Conservation (phyloP, 169 alveolate species). For the Eimeria necatrix region DNA sequence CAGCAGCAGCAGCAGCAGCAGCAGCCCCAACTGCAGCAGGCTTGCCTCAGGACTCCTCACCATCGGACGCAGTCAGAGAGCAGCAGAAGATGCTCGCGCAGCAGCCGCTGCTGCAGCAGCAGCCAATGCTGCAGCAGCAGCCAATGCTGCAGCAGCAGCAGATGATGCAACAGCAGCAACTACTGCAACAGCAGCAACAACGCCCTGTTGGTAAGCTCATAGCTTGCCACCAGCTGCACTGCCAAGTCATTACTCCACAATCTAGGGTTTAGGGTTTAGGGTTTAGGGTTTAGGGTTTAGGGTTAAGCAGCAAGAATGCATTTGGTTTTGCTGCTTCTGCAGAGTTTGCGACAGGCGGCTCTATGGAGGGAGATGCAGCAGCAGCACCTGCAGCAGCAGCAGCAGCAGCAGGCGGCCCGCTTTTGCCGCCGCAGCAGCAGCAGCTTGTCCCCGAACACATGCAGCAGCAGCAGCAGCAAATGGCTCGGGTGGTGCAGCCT, state of each 20-base stretch:
- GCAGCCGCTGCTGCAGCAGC: conserved; percentile 27
- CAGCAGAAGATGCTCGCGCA: conserved; percentile 15
- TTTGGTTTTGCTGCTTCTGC: background rate
- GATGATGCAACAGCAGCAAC: background rate
- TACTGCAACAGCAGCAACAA: conserved; percentile 19
- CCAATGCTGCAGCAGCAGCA: background rate
- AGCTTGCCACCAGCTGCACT: background rate
- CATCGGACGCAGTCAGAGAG: conserved; percentile 18
- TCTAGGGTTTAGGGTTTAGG: background rate
- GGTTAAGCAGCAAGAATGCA: background rate
- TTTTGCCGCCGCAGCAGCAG: conserved; percentile 36
- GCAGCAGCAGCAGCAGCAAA: conserved; percentile 39
- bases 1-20: conserved; percentile 6
- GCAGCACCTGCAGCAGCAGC: background rate
- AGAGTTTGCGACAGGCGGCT: conserved; percentile 3
- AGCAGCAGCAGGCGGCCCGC: background rate
- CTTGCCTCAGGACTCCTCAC: conserved; percentile 22
- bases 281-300: conserved; percentile 11
- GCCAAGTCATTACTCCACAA: too few species aligned
- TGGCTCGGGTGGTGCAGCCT: conserved; percentile 3
- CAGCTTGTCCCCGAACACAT: conserved; percentile 9
- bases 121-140: background rate
- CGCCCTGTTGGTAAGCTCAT: background rate
- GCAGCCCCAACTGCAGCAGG: conserved; percentile 29
- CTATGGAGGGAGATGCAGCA: background rate